Evolutionary conservation across 1,284 basidiomycete genomes (phyloP), one percentile per base, ranked within the genome.

Genomic region (Ceratobasidium papillatum): DNA sequence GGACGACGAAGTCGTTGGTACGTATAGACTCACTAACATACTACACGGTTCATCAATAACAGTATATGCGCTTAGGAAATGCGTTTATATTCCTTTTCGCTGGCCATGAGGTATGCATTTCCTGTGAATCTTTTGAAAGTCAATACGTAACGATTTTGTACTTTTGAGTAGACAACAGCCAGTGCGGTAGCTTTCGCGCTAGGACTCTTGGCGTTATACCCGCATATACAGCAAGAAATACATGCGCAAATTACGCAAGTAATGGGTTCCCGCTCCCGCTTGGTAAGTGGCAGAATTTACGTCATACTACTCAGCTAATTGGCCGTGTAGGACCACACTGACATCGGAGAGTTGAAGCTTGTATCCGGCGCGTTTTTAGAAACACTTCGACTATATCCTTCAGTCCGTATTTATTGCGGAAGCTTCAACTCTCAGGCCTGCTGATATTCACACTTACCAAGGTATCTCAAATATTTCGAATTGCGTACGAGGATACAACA

Each of bases 301-400:
- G 5, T 25, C 27, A 12, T n/a, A 14, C 12, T 22, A 11, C 22
- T 27, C 9, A 30, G n/a, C 47, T 34, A 5, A 58, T n/a, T 12
- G 19, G 19, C 30, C 27, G 9, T 8, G 8, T 19, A 75, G 74
- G 47, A 64, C 14, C 71, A 61, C 47, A 45, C 52, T 7, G 65
- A 71, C 41, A 30, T 75, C 7, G 25, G 25, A 27, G 38, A 38
- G 9, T 34, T 75, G 34, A 68, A 34, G 22, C 65, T 58, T 19
- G 65, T 63, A n/a, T 43, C 58, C 3, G 74, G 41, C 22, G 22
- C 41, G 0, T 62, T 75, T 11, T 62, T 41, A n/a, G 74, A 75
- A 54, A 22, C 74, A 3, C 45, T 75, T 27, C 74, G 74, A 32
- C 36, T 75, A 32, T 71, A 51, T 30, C 65, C 74, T 1, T 32